Evolutionary conservation across 768 basidiomycete genomes (phyloP).

Genomic region (Termitomyces sp.): DNA sequence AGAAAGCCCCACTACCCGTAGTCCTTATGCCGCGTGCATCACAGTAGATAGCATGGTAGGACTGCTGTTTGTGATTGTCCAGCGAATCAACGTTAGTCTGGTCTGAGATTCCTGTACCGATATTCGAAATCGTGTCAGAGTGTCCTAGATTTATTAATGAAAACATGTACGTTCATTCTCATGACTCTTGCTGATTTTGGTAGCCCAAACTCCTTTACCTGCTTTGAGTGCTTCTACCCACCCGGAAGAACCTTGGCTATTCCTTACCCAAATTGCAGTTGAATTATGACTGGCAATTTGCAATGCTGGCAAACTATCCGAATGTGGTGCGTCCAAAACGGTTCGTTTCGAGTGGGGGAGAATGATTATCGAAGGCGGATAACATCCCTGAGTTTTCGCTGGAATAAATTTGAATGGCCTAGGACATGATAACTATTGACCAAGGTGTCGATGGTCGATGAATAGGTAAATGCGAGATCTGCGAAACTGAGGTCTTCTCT

Average conservation of each 20-base stretch:
- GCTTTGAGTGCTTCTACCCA: not conserved
- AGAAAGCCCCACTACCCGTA: constrained; percentile 24
- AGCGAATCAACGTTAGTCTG: not conserved
- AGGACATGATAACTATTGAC: not conserved
- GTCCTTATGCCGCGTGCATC: constrained; percentile 1
- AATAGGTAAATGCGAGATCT: constrained; percentile 2
- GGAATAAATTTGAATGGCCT: not conserved
- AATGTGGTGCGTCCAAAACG: not conserved
- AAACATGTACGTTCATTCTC: not conserved
- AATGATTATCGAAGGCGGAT: constrained; percentile 2
- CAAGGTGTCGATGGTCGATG: constrained; percentile 1
- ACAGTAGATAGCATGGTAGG: not conserved
- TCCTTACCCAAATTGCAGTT: not conserved
- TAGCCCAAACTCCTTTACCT: not conserved
- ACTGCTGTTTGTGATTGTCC: not conserved
- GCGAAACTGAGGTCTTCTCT: constrained; percentile 4
- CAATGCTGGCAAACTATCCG: not conserved
- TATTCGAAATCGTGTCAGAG: not conserved
- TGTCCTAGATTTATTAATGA: not conserved
- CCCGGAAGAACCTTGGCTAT: not conserved
- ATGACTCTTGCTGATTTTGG: not conserved
- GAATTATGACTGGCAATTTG: not conserved
- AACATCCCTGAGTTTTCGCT: not conserved
- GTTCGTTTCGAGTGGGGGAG: constrained; percentile 5
- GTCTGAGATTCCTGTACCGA: not conserved